Evolutionary conservation across 306 rosid species (phyloP).

Genomic region (Carpinus fangiana): DNA sequence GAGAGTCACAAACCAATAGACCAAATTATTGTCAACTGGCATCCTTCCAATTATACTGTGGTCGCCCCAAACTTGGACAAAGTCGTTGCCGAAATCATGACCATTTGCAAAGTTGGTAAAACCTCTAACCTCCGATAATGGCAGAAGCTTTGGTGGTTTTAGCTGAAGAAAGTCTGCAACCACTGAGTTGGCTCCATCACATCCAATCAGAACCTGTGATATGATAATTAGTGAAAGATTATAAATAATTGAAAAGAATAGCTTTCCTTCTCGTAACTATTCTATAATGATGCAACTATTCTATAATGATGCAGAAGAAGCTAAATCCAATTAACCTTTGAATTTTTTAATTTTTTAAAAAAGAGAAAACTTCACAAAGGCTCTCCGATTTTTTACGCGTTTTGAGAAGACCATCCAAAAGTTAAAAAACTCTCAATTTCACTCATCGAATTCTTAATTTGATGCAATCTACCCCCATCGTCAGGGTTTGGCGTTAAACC

Average conservation of each 20-base stretch:
- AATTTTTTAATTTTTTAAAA: too few species aligned
- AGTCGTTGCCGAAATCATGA: conserved; percentile 15
- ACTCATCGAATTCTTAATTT: too few species aligned
- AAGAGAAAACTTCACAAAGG: too few species aligned
- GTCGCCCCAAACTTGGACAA: conserved; percentile 16
- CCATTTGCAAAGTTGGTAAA: conserved; percentile 26
- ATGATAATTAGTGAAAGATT: not conserved
- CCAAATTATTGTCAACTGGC: conserved; percentile 20
- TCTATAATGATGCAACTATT: too few species aligned
- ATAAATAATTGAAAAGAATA: not conserved
- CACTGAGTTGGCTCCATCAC: conserved; percentile 32
- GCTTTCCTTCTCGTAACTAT: too few species aligned
- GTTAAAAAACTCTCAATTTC: too few species aligned
- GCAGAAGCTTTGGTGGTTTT: conserved; percentile 14
- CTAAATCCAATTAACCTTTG: too few species aligned
- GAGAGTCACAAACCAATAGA: conserved; percentile 31
- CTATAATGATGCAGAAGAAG: too few species aligned
- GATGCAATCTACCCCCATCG: too few species aligned
- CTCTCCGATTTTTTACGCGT: too few species aligned
- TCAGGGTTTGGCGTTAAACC: too few species aligned
- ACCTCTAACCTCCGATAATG: conserved; percentile 17
- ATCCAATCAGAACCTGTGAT: conserved; percentile 35
- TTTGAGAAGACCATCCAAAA: too few species aligned
- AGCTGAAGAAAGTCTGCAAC: conserved; percentile 31
- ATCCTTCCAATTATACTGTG: conserved; percentile 21